These are phyloP conservation scores for Kockiozyma suomiensis DNA, from an alignment of 805 yeast species.

Conservation along the genomic window DNA sequence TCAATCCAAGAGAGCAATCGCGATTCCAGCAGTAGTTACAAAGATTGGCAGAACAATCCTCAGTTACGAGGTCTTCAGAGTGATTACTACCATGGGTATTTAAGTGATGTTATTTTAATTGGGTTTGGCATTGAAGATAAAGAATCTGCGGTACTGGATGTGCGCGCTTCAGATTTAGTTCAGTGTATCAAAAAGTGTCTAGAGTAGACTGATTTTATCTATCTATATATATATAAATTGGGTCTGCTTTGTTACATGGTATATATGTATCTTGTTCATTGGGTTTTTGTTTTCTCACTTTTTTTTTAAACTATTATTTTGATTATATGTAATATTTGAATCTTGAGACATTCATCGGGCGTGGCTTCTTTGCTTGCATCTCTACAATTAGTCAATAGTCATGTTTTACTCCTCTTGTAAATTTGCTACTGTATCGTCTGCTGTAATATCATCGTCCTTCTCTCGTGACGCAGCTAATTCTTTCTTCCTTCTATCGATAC, in stretches of 20 bases:
- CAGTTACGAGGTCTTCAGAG: constrained; percentile 26
- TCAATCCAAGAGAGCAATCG: constrained; percentile 8
- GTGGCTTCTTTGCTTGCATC: background rate
- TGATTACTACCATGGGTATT: constrained; percentile 33
- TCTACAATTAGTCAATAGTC: background rate
- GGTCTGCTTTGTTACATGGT: background rate
- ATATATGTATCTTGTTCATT: background rate
- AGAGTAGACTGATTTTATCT: constrained; percentile 3
- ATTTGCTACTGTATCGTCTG: background rate
- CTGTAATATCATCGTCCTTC: background rate
- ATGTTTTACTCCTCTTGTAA: background rate
- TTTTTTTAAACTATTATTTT: background rate
- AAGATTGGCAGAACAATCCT: constrained; percentile 14
- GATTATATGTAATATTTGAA: background rate
- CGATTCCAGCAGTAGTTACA: background rate
- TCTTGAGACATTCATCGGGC: no score
- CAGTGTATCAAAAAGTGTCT: constrained; percentile 24
- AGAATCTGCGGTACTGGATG: constrained; percentile 31
- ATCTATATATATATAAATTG: background rate
- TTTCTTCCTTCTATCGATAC: constrained; percentile 9
- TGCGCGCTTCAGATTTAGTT: constrained; percentile 28
- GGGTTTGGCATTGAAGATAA: constrained; percentile 31
- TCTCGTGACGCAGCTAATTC: background rate
- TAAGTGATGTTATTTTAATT: constrained; percentile 28
- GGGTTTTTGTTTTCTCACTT: background rate